Evolutionary conservation across 1,139 yeast genomes (phyloP).

Genomic region (Neolecta irregularis): DNA sequence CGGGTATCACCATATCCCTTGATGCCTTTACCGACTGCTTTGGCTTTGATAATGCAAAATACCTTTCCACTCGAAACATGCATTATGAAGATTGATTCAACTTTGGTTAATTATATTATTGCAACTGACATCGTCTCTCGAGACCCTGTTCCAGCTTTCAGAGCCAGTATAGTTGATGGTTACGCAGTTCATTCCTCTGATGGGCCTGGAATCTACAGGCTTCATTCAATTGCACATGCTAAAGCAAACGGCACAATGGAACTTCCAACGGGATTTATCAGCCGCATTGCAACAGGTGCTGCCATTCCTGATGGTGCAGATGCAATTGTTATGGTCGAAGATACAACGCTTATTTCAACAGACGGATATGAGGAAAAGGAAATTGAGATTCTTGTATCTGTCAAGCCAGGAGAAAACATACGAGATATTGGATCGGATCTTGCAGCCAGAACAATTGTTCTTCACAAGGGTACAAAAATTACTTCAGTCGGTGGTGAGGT

Average conservation of each 20-base stretch:
- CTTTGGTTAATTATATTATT: constrained; percentile 25
- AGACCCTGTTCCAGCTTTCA: constrained; percentile 30
- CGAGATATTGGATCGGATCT: constrained; percentile 35
- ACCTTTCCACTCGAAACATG: constrained; percentile 13
- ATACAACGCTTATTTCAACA: constrained; percentile 26
- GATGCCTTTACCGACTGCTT: constrained; percentile 30
- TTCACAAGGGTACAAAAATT: constrained; percentile 26
- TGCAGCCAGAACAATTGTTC: constrained; percentile 24
- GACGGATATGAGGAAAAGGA: constrained; percentile 29
- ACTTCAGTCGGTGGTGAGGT: constrained; percentile 33
- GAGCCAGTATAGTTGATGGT: constrained; percentile 40
- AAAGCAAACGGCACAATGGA: constrained; percentile 19
- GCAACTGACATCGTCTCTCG: constrained; percentile 30
- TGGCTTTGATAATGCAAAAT: constrained; percentile 18
- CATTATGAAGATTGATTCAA: constrained; percentile 21
- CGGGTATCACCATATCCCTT: constrained; percentile 35
- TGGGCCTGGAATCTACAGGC: constrained; percentile 31
- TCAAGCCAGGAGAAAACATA: constrained; percentile 28
- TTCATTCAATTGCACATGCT: constrained; percentile 31
- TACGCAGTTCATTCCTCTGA: constrained; percentile 33
- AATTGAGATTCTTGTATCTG: constrained; percentile 20
- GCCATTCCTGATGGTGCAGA: constrained; percentile 36
- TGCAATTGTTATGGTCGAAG: constrained; percentile 40
- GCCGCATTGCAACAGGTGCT: constrained; percentile 39
- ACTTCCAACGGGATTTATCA: constrained; percentile 23